Evolutionary conservation across 1,284 basidiomycete species (phyloP), one percentile per base, ranked within the genome.

Genomic region (Boletellus dicymbophilus): DNA sequence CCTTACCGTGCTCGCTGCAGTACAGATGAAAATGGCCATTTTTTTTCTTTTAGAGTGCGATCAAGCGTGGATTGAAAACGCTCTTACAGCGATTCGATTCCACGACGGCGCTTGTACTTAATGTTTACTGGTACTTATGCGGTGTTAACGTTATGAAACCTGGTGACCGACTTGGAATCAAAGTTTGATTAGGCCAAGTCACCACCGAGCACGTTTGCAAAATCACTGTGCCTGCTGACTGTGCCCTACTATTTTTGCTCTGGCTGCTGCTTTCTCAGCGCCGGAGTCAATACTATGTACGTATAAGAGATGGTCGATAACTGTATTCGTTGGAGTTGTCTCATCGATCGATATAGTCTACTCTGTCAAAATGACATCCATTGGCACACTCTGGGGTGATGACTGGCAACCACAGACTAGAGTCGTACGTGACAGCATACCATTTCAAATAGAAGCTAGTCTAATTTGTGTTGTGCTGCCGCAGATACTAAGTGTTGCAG

Each of bases 381-480:
- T 51, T 15, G 65, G 64, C 16, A 61, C 53, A 39, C 50, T 65
- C 13, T 66, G 64, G 55, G 62, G 64, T 9, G 28, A 44, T 18
- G 8, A 6, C 36, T 44, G 45, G 26, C 62, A 67, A n/a, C 52
- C 52, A 21, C 65, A 63, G 49, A 59, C 51, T 27, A 67, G 57
- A 65, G 63, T 58, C 18, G 58, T 63, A 47, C 33, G 64, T 61
- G 15, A n/a, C 10, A n/a, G n/a, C 7, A 18, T 1, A n/a, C 23
- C 11, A n/a, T 21, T 25, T 12, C 12, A 12, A 20, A 18, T 8
- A 2, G 18, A 9, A n/a, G n/a, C 31, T 13, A 11, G 58, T 9
- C 31, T 13, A 11, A 60, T 9, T 11, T 33, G 23, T 15, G 12
- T 8, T 6, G 1, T 25, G 13, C 30, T 18, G 9, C 23, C 4